A percentile compares a stretch with the other conserved stretches of the same genome.
These are phyloP conservation scores for Rhizomucor pusillus DNA, from an alignment of 371 early-diverging fungal genomes.

Conservation along the genomic window DNA sequence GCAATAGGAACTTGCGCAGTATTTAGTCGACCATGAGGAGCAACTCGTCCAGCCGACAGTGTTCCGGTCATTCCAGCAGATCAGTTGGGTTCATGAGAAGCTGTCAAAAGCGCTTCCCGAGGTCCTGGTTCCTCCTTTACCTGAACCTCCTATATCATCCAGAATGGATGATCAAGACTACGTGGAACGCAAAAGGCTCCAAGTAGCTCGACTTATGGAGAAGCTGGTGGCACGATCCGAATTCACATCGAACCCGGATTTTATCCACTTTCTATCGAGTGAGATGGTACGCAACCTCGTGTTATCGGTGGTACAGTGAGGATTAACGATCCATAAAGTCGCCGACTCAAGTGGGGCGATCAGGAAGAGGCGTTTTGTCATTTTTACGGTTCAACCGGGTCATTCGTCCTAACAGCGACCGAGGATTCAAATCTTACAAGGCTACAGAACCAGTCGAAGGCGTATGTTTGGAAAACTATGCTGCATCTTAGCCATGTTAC, in stretches of 20 bases:
- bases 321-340: slow-evolving; percentile 17
- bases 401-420: slow-evolving; percentile 48
- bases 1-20: slow-evolving; percentile 10
- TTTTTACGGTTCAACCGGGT: slow-evolving; percentile 53
- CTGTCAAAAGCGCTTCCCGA: slow-evolving; percentile 36
- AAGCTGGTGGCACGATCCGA: slow-evolving; percentile 41
- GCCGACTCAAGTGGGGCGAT: slow-evolving; percentile 35
- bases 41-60: slow-evolving; percentile 17
- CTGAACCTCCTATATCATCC: slow-evolving; percentile 46
- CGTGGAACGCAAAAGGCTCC: slow-evolving; percentile 59
- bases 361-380: slow-evolving; percentile 37
- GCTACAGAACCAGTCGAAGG: slow-evolving; percentile 55
- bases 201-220: slow-evolving; percentile 50
- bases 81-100: slow-evolving; percentile 55
- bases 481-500: neutral
- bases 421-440: slow-evolving; percentile 53
- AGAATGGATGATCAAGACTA: slow-evolving; percentile 62
- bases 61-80: slow-evolving; percentile 62
- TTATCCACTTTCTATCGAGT: slow-evolving; percentile 54
- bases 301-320: neutral
- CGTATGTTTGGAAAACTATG: slow-evolving; percentile 22
- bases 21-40: slow-evolving; percentile 13
- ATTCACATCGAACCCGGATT: slow-evolving; percentile 38
- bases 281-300: slow-evolving; percentile 49
- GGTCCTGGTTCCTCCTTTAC: slow-evolving; percentile 52